Evolutionary conservation across 768 basidiomycete species (phyloP).

Genomic region (Lenzites betulinus): DNA sequence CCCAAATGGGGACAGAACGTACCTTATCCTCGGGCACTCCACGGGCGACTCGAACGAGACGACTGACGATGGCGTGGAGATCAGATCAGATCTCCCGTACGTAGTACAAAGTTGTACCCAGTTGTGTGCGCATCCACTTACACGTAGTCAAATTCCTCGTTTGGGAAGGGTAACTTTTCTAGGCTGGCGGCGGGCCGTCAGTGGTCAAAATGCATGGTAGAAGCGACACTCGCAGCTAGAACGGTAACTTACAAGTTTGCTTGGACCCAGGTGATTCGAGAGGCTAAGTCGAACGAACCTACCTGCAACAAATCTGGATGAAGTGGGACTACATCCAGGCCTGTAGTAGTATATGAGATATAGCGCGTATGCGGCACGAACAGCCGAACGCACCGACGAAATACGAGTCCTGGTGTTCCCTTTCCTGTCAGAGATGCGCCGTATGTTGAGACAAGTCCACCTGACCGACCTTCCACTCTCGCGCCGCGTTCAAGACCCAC

Average conservation of each 20-base stretch:
- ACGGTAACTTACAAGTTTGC: slow-evolving; percentile 62
- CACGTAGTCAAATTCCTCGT: slow-evolving; percentile 80
- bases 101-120: background rate
- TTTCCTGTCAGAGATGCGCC: background rate
- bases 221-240: background rate
- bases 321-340: slow-evolving; percentile 70
- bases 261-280: slow-evolving; percentile 71
- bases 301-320: slow-evolving; percentile 67
- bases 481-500: slow-evolving; percentile 70
- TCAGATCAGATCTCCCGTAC: slow-evolving; percentile 14
- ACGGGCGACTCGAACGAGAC: slow-evolving; percentile 68
- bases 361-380: background rate
- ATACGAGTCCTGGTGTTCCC: slow-evolving; percentile 46
- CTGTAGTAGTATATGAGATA: slow-evolving; percentile 32
- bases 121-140: slow-evolving; percentile 38
- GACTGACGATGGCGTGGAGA: slow-evolving; percentile 39
- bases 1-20: background rate
- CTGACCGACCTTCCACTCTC: slow-evolving; percentile 56
- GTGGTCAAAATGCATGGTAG: too few relatives aligned
- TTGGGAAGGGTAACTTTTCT: slow-evolving; percentile 66
- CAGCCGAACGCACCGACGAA: slow-evolving; percentile 56
- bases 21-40: slow-evolving; percentile 81
- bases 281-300: slow-evolving; percentile 56
- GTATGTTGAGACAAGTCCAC: background rate
- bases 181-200: slow-evolving; percentile 48